Percentiles rank a stretch among this genome's conserved stretches.
Conservation (phyloP, 2,329 filamentous ascomycete species). For the Sporothrix pseudoabietina region DNA sequence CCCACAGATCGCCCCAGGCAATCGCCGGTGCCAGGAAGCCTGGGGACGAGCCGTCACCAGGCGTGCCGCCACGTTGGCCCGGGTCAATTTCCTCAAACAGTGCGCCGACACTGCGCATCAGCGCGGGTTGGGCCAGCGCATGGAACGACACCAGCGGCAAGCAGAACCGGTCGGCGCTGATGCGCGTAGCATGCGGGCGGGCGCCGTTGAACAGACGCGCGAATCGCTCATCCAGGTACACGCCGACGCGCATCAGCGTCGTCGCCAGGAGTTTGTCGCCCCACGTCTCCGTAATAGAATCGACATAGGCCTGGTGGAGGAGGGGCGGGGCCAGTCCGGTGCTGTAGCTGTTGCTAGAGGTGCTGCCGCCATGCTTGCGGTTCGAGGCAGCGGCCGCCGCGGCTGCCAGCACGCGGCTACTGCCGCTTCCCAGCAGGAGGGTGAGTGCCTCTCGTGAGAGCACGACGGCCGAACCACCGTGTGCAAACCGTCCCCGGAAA, state of each 20-base stretch:
- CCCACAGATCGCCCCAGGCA: conserved; percentile 55
- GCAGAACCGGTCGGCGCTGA: conserved; percentile 55
- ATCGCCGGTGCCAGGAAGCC: conserved; percentile 39
- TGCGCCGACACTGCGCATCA: conserved; percentile 51
- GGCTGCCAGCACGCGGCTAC: conserved; percentile 11
- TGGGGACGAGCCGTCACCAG: background rate
- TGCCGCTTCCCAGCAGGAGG: conserved; percentile 44
- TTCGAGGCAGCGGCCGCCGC: conserved; percentile 13
- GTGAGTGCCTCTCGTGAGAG: conserved; percentile 55
- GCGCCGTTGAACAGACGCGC: conserved; percentile 60
- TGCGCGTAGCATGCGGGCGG: conserved; percentile 51
- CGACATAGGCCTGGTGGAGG: conserved; percentile 48
- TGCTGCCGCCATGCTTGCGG: background rate
- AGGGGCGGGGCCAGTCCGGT: conserved; percentile 36
- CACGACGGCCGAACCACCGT: conserved; percentile 58
- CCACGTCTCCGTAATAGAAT: conserved; percentile 55
- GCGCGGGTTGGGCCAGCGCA: conserved; percentile 48
- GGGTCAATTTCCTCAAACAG: conserved; percentile 44
- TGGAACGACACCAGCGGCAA: conserved; percentile 59
- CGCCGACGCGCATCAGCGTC: conserved; percentile 55
- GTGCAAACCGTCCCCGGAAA: conserved; percentile 58
- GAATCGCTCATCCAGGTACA: conserved; percentile 59
- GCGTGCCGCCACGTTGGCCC: conserved; percentile 36
- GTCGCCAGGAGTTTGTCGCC: conserved; percentile 58
- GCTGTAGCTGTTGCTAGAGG: conserved; percentile 39